Base-by-base conservation (phyloP, 1,284 basidiomycete genomes). In the Sanghuangporus sanghuang region DNA sequence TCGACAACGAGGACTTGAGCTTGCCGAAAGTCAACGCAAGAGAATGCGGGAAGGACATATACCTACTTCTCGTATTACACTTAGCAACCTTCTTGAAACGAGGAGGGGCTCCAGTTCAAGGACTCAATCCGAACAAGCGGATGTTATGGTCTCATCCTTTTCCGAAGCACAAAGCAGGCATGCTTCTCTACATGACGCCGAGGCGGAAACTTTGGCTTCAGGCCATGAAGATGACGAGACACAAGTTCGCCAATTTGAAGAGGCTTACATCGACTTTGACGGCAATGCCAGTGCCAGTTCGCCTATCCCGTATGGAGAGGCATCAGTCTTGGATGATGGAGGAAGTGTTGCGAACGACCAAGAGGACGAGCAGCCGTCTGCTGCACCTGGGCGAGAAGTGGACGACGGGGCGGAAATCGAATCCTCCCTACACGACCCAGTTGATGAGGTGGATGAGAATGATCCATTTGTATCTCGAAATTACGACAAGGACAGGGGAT, bases 251-350 rank as follows among this genome's bases (percentile, higher is more conserved):
- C 63, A 56, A 23, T 50, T 62, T 32, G 64, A 62, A 49, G 57
- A 54, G n/a, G 38, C 54, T 12, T 65, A 59, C 50, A 49, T 65
- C 18, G 61, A 65, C 40, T 62, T 65, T 16, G 64, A 65, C 11
- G 64, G 64, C 9, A 56, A 56, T 40, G 64, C 64, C 9, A 57
- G 52, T 38, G 40, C 38, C 39, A 38, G 36, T 27, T n/a, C 39
- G 2, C 42, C 32, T 35, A 12, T 11, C 40, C 44, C 44, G 16
- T n/a, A n/a, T 46, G 44, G 21, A n/a, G 16, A 16, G 16, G 7
- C 5, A n/a, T n/a, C 44, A 18, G 21, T 7, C 16, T 7, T 18
- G 8, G 44, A 46, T 46, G 16, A 6, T n/a, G 44, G 21, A 42
- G 38, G 55, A 23, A 46, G 56, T 5, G 16, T 14, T 46, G 27